These are phyloP conservation scores for Cystobasidium onofrii DNA, from an alignment of 768 basidiomycete species.

Conservation along the genomic window DNA sequence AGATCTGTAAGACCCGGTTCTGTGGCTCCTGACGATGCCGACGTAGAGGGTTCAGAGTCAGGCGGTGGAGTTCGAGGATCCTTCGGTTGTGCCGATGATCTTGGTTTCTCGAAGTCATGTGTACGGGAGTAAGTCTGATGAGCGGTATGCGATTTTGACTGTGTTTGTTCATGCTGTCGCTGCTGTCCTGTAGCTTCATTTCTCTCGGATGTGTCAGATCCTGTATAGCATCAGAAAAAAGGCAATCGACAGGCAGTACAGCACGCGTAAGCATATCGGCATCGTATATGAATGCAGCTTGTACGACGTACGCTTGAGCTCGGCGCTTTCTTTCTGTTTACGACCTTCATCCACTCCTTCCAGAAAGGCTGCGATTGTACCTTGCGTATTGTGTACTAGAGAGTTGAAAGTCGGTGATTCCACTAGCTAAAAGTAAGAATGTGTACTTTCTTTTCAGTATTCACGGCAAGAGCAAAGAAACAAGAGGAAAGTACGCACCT, in stretches of 20 bases:
- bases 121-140: not conserved
- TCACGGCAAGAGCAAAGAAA: not conserved
- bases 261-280: conserved; percentile 14
- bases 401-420: conserved; percentile 25
- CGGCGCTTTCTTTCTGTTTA: not conserved
- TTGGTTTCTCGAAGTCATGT: conserved; percentile 21
- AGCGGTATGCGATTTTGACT: not conserved
- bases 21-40: not conserved
- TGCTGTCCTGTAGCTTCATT: not conserved
- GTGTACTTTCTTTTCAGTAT: not conserved
- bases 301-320: not conserved
- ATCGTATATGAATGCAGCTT: not conserved
- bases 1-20: not conserved
- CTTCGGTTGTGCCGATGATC: not conserved
- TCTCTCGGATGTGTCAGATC: not conserved
- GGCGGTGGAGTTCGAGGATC: not conserved
- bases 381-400: conserved; percentile 1
- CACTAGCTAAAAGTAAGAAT: not conserved
- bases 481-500: not conserved
- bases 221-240: not conserved
- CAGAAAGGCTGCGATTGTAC: conserved; percentile 6
- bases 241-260: not conserved
- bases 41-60: not conserved
- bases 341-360: conserved; percentile 20
- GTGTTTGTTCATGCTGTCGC: not conserved